Conservation (phyloP, 2,329 filamentous ascomycete genomes). For the Alternaria viburni region DNA sequence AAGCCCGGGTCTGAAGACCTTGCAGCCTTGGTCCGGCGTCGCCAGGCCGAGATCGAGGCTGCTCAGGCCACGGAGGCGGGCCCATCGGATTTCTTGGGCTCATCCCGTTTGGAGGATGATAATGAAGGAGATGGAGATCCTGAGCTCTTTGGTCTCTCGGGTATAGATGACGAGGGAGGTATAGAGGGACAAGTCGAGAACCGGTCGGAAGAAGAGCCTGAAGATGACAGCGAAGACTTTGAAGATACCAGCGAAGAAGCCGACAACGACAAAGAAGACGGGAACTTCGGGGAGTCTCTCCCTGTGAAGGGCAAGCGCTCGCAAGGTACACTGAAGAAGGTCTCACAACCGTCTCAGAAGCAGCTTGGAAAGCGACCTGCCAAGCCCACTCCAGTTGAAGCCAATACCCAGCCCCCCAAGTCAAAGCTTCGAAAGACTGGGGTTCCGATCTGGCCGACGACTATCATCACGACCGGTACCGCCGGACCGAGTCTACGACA, state of each 20-base stretch:
- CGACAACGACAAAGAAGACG: not conserved
- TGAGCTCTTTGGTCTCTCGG: not conserved
- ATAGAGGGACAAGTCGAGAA: not conserved
- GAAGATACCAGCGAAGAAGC: not conserved
- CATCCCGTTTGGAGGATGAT: not conserved
- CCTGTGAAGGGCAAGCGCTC: not conserved
- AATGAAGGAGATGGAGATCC: not conserved
- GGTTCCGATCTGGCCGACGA: not conserved
- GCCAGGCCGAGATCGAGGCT: not conserved
- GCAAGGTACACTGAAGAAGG: not conserved
- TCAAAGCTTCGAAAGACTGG: not conserved
- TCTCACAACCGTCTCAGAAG: not conserved
- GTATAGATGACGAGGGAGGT: not conserved
- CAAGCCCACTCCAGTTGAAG: not conserved
- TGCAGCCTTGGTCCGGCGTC: not conserved
- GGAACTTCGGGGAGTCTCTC: not conserved
- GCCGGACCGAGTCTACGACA: not conserved
- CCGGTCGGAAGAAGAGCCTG: not conserved
- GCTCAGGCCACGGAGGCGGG: not conserved
- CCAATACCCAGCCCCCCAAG: not conserved
- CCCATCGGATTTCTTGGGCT: accelerated
- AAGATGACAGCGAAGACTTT: not conserved
- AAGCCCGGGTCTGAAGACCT: not conserved
- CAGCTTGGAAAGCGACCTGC: not conserved
- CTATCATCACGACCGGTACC: not conserved